Evolutionary conservation across 75 land plant genomes (phyloP), one percentile per base, ranked within the genome.

Genomic region (Selaginella tamariscina): DNA sequence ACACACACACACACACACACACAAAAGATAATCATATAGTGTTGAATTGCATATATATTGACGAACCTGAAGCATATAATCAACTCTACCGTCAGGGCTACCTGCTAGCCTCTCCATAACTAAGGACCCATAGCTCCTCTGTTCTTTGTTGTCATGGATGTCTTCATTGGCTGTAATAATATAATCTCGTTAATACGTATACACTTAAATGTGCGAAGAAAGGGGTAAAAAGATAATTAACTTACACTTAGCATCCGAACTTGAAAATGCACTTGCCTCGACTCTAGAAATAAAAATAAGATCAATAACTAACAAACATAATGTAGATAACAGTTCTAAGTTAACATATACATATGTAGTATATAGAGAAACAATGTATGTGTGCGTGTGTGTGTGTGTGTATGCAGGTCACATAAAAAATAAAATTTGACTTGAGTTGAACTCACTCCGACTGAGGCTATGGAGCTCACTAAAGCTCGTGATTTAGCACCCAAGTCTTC

Each of bases 61-160:
- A 68, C 77, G 31, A 54, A 90, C 98, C 75, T 94, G 98, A 55
- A 94, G 86, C 76, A 87, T 79, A 73, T 80, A 75, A 74, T 94
- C 98, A 20, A 94, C 59, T 64, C 98, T 82, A 24, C 98, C 98
- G 68, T 82, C 82, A 30, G 74, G 71, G 62, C 75, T 78, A 65
- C 96, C 98, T 33, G 96, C 83, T 30, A 94, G 73, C 66, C 83
- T 80, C 69, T 89, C 86, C 77, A 94, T 83, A 80, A 87, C 88
- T 15, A 64, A 0, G 39, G 72, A 78, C n/a, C 98, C 98, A 71
- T 94, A 89, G 15, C 86, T 85, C 70, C 71, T 83, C 69, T 74
- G 79, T 71, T 83, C 67, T 32, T 39, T 39, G 15, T 5, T 39
- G 49, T 5, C 11, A n/a, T n/a, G n/a, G 15, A 5, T 39, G 11